Evolutionary conservation across 495 filamentous ascomycete species (phyloP), one percentile per base, ranked within the genome.

Genomic region (Tuber magnatum): DNA sequence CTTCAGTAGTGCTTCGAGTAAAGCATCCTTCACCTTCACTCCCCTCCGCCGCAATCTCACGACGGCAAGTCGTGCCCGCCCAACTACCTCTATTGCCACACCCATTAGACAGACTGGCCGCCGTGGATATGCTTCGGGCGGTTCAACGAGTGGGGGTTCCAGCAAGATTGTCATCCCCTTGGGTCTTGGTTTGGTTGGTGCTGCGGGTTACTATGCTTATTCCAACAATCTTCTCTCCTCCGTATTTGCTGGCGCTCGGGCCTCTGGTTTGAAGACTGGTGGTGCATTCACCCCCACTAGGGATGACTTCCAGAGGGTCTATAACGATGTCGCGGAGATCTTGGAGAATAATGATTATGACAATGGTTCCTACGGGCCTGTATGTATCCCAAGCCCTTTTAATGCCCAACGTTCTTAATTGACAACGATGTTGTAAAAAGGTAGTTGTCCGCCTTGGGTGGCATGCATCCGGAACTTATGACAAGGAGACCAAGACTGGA

Each of bases 241-340:
- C 56, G 56, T 14, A 65, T 65, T 65, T 14, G 9, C 51, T 35
- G 32, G 56, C 16, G 73, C 81, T 85, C 69, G 83, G 76, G 61
- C 84, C 84, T 85, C 81, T 10, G 73, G 80, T 72, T 80, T 84
- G 41, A 86, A 86, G 75, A 86, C 86, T 24, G 81, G 83, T 79
- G 89, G 88, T 76, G 80, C 87, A 56, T 92, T 96, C 85, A 87
- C 85, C 38, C 93, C 94, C 78, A 92, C 88, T 78, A 88, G 92
- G 85, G 90, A 90, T 74, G 94, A 99, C 84, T 99, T 97, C 87
- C 93, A 97, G 88, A 91, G 92, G 85, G 93, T 97, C 76, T 99
- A 99, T 85, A 90, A 97, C 81, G 91, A 90, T 82, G 89, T 99
- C 81, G 93, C 95, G 51, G 84, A 86, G 80, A 85, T 86, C 44